These are phyloP conservation scores for Trichoderma parareesei DNA, from an alignment of 495 filamentous ascomycete species.

Conservation along the genomic window DNA sequence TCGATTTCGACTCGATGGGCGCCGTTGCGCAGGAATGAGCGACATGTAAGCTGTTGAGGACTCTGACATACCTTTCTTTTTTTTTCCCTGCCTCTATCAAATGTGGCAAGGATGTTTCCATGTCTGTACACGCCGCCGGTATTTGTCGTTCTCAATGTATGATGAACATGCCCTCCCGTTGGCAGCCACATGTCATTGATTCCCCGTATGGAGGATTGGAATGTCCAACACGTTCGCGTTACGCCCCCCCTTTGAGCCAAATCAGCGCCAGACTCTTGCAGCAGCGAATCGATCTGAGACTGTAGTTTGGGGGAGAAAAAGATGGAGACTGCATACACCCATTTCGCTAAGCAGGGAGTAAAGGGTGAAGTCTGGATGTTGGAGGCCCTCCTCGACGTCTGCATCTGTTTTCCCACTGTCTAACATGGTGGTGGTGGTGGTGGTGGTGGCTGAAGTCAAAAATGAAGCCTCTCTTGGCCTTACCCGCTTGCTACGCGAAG, in stretches of 20 bases:
- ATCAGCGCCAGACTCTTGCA: neutral
- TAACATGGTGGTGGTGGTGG: no score
- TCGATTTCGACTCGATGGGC: neutral
- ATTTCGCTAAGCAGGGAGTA: neutral
- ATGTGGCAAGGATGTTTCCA: neutral
- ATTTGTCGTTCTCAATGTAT: neutral
- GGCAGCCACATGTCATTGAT: neutral
- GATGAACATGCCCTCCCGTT: neutral
- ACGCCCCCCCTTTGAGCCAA: neutral
- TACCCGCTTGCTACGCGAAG: no score
- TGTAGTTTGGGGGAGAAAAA: neutral
- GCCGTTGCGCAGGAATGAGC: neutral
- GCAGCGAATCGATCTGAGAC: neutral
- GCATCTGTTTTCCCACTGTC: neutral
- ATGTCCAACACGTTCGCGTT: neutral
- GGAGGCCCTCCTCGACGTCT: neutral
- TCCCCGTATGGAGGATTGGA: neutral
- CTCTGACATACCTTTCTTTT: neutral
- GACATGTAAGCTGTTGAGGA: neutral
- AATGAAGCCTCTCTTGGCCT: no score
- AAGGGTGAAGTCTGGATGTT: neutral
- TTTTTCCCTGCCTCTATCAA: neutral
- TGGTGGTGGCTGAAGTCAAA: no score
- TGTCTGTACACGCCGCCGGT: neutral
- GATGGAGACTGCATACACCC: neutral